These are phyloP conservation scores for Hordeum marinum DNA, from an alignment of 176 grass and related monocot species.

Conservation along the genomic window DNA sequence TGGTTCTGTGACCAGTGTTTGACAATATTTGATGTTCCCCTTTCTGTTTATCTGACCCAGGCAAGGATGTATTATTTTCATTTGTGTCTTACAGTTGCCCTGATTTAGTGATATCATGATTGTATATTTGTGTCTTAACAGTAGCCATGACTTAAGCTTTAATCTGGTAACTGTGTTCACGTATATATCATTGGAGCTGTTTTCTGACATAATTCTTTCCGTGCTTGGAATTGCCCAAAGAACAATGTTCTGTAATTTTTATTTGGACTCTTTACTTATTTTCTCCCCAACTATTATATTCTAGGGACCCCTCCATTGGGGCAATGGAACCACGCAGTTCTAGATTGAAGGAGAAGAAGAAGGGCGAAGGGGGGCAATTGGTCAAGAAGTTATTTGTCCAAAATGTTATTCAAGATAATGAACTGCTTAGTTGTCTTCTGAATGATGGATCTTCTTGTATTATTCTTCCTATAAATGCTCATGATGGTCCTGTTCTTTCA, in stretches of 20 bases:
- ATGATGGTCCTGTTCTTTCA: slow-evolving; percentile 44
- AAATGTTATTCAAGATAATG: slow-evolving; percentile 87
- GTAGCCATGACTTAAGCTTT: not conserved
- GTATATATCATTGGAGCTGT: not conserved
- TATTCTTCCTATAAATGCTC: slow-evolving; percentile 58
- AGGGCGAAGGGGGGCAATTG: slow-evolving; percentile 75
- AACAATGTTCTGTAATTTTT: not conserved
- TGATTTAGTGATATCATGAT: not conserved
- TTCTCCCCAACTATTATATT: slow-evolving; percentile 18
- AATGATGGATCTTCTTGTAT: slow-evolving; percentile 62
- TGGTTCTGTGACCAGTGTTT: slow-evolving; percentile 4
- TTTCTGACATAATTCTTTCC: not conserved
- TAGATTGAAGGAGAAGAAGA: slow-evolving; percentile 93
- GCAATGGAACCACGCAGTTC: slow-evolving; percentile 71
- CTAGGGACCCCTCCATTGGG: slow-evolving; percentile 56
- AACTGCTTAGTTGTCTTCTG: slow-evolving; percentile 55
- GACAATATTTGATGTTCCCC: slow-evolving; percentile 2
- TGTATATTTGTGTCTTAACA: not conserved
- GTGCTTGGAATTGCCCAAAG: not conserved
- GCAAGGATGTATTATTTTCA: not conserved
- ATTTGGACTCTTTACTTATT: slow-evolving; percentile 17
- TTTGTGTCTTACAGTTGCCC: not conserved
- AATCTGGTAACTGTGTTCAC: not conserved
- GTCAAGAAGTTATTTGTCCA: slow-evolving; percentile 78
- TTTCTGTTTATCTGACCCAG: not conserved